Evolutionary conservation across 2,329 filamentous ascomycete species (phyloP).

Genomic region (Pseudogymnoascus sp.): DNA sequence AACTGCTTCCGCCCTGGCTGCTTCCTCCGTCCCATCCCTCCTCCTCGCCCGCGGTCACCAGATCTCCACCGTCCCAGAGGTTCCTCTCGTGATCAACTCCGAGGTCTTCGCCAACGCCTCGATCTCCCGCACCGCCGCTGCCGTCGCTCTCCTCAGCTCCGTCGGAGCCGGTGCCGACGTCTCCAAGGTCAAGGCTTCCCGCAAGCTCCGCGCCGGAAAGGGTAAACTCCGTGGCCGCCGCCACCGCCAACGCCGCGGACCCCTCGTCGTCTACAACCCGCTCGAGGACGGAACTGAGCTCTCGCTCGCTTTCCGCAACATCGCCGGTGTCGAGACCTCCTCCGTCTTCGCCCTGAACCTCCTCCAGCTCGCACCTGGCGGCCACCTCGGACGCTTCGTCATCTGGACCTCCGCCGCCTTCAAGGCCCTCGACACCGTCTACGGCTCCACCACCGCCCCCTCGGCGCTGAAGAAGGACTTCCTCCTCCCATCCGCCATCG

Average conservation of each 20-base stretch:
- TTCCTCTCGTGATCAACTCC: constrained; percentile 92
- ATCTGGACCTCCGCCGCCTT: constrained; percentile 98
- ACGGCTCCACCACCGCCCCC: constrained; percentile 83
- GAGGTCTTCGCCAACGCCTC: constrained; percentile 73
- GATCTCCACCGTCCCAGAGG: constrained; percentile 84
- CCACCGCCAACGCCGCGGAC: constrained; percentile 94
- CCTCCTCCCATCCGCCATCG: constrained; percentile 85
- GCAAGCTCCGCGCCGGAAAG: constrained; percentile 97
- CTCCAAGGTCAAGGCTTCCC: constrained; percentile 91
- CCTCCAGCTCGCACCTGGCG: constrained; percentile 97
- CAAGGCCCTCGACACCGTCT: constrained; percentile 92
- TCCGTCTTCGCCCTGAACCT: constrained; percentile 94
- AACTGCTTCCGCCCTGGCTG: constrained; percentile 93
- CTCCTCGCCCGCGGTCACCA: constrained; percentile 96
- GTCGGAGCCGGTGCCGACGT: constrained; percentile 85
- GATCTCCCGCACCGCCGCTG: constrained; percentile 80
- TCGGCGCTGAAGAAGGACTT: constrained; percentile 98
- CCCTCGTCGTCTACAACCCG: constrained; percentile 95
- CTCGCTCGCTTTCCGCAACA: constrained; percentile 93
- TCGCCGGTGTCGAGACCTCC: constrained; percentile 94
- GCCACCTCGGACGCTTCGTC: constrained; percentile 97
- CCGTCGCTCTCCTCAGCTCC: constrained; percentile 78
- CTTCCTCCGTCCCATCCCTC: constrained; percentile 88
- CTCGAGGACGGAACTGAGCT: constrained; percentile 93
- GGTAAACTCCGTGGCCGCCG: constrained; percentile 96